These are phyloP conservation scores for Exophiala oligosperma DNA, from an alignment of 2,329 filamentous ascomycete genomes.

Conservation along the genomic window DNA sequence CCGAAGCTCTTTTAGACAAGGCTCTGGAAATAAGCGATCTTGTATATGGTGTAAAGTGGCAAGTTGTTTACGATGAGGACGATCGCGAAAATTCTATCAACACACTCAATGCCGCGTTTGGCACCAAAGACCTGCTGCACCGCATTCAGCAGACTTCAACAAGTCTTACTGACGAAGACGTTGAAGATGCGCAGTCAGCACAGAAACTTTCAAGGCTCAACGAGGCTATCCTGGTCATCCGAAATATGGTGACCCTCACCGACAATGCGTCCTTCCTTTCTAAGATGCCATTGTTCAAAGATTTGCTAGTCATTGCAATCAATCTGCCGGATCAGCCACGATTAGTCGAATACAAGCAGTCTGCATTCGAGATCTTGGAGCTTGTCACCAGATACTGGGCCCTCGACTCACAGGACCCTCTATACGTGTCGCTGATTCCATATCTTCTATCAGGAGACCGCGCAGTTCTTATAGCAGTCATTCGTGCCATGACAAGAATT, in stretches of 20 bases:
- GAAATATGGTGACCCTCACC: constrained; percentile 92
- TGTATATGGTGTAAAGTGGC: constrained; percentile 82
- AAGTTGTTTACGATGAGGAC: constrained; percentile 68
- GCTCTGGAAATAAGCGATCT: constrained; percentile 74
- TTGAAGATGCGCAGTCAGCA: constrained; percentile 49
- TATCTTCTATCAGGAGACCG: constrained; percentile 62
- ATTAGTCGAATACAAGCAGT: constrained; percentile 83
- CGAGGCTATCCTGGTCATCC: constrained; percentile 81
- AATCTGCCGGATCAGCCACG: constrained; percentile 71
- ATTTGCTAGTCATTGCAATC: constrained; percentile 79
- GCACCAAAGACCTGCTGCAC: constrained; percentile 70
- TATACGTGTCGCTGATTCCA: constrained; percentile 72
- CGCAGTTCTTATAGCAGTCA: constrained; percentile 74
- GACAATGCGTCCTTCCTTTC: constrained; percentile 85
- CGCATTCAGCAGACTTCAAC: constrained; percentile 65
- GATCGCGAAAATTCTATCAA: constrained; percentile 54
- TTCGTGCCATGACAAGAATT: constrained; percentile 81
- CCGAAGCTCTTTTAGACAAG: constrained; percentile 84
- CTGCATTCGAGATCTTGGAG: constrained; percentile 87
- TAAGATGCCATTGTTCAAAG: constrained; percentile 71
- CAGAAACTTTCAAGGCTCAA: constrained; percentile 74
- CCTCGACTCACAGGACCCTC: constrained; percentile 69
- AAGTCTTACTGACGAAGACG: constrained; percentile 57
- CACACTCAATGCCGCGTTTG: constrained; percentile 63
- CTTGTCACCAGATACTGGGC: constrained; percentile 80